Evolutionary conservation across 768 basidiomycete species (phyloP), one percentile per base, ranked within the genome.

Genomic region (Tulasnella sp.): DNA sequence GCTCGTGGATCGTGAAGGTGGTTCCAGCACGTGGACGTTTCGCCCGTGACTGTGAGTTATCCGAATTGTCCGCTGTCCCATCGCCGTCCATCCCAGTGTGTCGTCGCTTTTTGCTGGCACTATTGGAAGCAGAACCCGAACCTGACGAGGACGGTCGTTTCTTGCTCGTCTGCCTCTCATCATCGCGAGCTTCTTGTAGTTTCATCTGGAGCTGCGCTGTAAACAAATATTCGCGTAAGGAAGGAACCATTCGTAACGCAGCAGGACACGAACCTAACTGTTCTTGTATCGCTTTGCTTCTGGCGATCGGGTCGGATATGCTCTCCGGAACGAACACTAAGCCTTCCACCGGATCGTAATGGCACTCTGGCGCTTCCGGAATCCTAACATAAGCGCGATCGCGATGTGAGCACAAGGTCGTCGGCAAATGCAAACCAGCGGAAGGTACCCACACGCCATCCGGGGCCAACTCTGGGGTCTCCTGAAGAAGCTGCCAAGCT

Each of bases 161-260:
- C 29, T 41, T 22, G 21, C 43, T 27, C 17, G 25, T 24, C 44
- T 54, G 41, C 19, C 21, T 38, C 29, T 24, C 22, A 27, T 57
- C 55, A 29, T 48, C 44, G 21, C 34, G 42, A 27, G 55, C 55
- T 25, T 57, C 55, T 46, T 30, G 24, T 38, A 59, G 57, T 41
- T 59, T 50, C n/a, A 44, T 29, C 27, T 49, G 44, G 4, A 59
- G 57, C 30, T 59, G 57, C 45, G 57, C 57, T 59, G 42, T 24
- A 15, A 41, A 2, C 2, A 2, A 9, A 29, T 30, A 4, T 5
- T 38, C 34, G 34, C 15, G 34, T 38, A 38, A 38, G 34, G 34
- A 5, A 38, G 15, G 15, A 15, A 38, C 5, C 15, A 7, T 5
- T 15, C 34, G 34, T 15, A 15, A 38, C 34, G 34, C 34, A 15